Evolutionary conservation across 2,329 filamentous ascomycete species (phyloP).

Genomic region (Aureobasidium subglaciale): DNA sequence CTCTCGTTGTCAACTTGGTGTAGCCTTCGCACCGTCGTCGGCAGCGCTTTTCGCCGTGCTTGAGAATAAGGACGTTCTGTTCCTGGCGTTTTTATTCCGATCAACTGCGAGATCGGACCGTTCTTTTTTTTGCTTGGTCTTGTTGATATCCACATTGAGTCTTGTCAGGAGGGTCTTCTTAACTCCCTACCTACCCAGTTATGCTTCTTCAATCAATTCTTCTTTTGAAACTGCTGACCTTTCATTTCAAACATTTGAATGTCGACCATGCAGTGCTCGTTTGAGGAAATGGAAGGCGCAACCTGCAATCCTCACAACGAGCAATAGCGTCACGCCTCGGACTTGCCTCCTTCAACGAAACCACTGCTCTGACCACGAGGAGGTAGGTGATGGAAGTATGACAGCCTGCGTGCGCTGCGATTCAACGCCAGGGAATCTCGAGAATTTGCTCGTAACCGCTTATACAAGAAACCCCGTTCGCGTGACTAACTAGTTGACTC

Average conservation of each 20-base stretch:
- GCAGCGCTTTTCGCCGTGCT: background rate
- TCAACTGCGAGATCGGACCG: background rate
- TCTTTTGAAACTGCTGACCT: background rate
- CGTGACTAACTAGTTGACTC: too few relatives aligned
- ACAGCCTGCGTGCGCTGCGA: too few relatives aligned
- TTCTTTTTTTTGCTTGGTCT: background rate
- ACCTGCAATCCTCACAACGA: too few relatives aligned
- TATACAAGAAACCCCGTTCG: too few relatives aligned
- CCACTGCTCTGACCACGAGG: too few relatives aligned
- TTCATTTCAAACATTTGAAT: background rate
- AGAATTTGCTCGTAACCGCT: too few relatives aligned
- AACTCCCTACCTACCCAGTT: background rate
- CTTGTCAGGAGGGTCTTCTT: background rate
- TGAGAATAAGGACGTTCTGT: background rate
- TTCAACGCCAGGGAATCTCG: too few relatives aligned
- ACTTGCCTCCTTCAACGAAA: too few relatives aligned
- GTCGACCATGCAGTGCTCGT: too few relatives aligned
- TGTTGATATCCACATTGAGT: constrained; percentile 14
- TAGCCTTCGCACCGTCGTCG: background rate
- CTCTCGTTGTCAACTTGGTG: background rate
- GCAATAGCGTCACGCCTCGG: too few relatives aligned
- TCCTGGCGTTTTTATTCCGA: background rate
- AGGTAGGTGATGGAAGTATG: too few relatives aligned
- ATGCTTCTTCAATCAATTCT: background rate
- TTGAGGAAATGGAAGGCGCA: too few relatives aligned